These are phyloP conservation scores for Magnolia sinica DNA, from an alignment of 164 flowering plant species.

Conservation along the genomic window DNA sequence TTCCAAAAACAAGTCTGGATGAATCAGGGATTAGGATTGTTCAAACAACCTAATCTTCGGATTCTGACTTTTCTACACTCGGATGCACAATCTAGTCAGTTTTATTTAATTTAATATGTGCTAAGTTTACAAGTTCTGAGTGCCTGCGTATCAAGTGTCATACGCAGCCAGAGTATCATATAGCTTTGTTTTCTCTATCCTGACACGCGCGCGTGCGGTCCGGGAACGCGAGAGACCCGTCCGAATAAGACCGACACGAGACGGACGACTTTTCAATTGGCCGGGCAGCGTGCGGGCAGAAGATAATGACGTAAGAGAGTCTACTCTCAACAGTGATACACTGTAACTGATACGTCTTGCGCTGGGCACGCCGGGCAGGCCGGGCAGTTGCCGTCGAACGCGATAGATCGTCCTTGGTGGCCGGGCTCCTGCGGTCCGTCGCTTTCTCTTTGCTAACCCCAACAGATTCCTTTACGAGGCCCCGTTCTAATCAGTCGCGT, in stretches of 20 bases:
- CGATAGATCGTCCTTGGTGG: neutral
- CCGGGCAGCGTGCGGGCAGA: conserved; percentile 26
- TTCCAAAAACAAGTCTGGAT: too few relatives aligned
- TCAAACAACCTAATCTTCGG: too few relatives aligned
- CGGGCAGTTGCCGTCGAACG: conserved; percentile 9
- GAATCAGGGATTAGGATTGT: too few relatives aligned
- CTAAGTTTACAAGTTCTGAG: too few relatives aligned
- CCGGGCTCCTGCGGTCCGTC: conserved; percentile 9
- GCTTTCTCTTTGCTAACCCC: conserved; percentile 12
- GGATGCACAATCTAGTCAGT: too few relatives aligned
- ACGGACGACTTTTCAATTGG: neutral
- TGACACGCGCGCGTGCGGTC: conserved; percentile 67
- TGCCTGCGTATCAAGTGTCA: too few relatives aligned
- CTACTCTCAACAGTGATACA: neutral
- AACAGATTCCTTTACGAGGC: neutral
- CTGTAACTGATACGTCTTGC: neutral
- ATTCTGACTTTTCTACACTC: too few relatives aligned
- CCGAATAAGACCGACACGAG: conserved; percentile 2
- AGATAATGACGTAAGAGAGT: conserved; percentile 23
- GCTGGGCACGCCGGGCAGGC: conserved; percentile 5
- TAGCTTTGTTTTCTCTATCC: neutral
- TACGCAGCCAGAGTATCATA: too few relatives aligned
- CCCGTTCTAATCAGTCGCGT: too few relatives aligned
- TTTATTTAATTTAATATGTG: too few relatives aligned
- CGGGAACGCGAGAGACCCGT: conserved; percentile 32